phyloP scores from a whole-genome alignment of 2,329 filamentous ascomycete species.

The Rhynchosporium agropyri region DNA sequence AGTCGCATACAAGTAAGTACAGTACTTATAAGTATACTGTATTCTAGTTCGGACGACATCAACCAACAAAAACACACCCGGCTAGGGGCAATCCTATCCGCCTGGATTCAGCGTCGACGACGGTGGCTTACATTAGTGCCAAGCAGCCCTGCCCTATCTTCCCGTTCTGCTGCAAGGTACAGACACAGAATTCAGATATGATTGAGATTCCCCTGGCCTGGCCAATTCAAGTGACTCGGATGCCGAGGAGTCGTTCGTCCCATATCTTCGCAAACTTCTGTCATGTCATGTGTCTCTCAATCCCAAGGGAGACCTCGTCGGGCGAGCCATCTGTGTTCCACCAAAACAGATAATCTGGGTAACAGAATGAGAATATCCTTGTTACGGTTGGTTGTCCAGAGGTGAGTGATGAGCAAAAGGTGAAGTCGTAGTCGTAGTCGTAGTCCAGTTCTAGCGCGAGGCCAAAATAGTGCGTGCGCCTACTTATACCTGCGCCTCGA shows the following conservation, averaged over 20 bases:
- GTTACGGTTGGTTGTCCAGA: neutral
- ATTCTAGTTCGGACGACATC: constrained; percentile 1
- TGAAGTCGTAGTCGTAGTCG: constrained; percentile 1
- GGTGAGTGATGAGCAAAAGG: neutral
- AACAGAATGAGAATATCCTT: neutral
- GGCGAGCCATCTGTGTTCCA: constrained; percentile 2
- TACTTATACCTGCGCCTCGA: too few relatives aligned
- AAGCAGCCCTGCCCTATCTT: neutral
- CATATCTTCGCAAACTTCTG: constrained; percentile 4
- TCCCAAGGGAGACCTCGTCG: neutral
- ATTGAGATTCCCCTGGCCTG: neutral
- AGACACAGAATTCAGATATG: neutral
- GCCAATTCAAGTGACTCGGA: neutral
- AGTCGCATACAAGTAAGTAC: neutral
- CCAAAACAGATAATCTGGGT: constrained; percentile 5
- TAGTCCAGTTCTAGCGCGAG: neutral
- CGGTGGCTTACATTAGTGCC: constrained; percentile 18
- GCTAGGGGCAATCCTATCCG: neutral
- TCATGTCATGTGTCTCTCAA: neutral
- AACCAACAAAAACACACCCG: neutral
- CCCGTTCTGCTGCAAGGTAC: constrained; percentile 23
- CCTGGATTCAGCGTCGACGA: neutral
- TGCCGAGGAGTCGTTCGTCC: constrained; percentile 11
- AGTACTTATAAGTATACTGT: too few relatives aligned
- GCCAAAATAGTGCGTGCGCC: neutral